phyloP scores from a whole-genome alignment of 2,329 filamentous ascomycete genomes.

The Clarireedia sp. region DNA sequence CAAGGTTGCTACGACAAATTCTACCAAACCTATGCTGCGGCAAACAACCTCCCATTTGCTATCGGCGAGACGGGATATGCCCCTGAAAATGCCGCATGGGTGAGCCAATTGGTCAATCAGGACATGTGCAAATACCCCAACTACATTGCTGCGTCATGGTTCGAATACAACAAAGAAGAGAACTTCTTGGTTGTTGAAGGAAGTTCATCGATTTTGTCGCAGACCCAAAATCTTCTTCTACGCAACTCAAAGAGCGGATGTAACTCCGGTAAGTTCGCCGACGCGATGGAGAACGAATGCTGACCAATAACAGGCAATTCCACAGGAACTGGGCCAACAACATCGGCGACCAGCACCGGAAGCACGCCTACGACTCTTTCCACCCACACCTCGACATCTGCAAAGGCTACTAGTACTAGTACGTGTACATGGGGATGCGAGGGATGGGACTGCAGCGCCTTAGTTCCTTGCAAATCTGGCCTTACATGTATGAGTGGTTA shows the following conservation, averaged over 20 bases:
- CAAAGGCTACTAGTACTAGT: neutral
- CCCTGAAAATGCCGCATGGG: constrained; percentile 4
- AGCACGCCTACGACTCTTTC: neutral
- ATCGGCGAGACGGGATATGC: constrained; percentile 11
- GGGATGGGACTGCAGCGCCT: constrained; percentile 7
- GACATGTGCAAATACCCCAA: constrained; percentile 10
- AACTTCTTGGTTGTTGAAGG: constrained; percentile 9
- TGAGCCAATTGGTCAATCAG: constrained; percentile 7
- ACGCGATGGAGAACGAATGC: neutral
- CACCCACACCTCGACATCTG: neutral
- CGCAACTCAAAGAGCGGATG: constrained; percentile 5
- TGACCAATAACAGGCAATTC: neutral
- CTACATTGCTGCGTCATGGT: constrained; percentile 9
- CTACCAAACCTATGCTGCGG: constrained; percentile 7
- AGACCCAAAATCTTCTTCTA: neutral
- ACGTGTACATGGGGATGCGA: constrained; percentile 8
- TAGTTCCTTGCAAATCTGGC: neutral
- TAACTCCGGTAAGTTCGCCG: neutral
- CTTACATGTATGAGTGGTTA: neutral
- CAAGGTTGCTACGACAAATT: constrained; percentile 1
- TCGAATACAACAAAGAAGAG: constrained; percentile 9
- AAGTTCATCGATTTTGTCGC: neutral
- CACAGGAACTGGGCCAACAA: neutral
- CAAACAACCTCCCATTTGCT: constrained; percentile 7
- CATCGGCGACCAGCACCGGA: neutral